Base-by-base conservation (phyloP, 192 early-diverging fungal genomes). In the Rhizophagus prolifer region DNA sequence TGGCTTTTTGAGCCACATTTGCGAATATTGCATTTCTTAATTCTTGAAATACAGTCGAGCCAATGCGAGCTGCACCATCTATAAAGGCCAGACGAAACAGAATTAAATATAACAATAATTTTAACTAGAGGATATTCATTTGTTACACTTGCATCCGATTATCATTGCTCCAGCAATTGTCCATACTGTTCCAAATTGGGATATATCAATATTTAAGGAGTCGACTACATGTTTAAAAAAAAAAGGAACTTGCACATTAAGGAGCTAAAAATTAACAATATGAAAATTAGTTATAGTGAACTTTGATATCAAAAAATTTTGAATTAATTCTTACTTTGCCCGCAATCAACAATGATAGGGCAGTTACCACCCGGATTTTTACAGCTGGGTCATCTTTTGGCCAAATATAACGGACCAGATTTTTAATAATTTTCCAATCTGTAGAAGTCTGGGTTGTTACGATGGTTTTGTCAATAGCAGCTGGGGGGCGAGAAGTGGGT, bases 161-260 rank as follows among this genome's bases (percentile, higher is more conserved):
- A 99, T 89, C 78, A 93, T 90, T n/a, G 96, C 92, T n/a, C 95
- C 96, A 30, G 91, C 94, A 16, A 97, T 87, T 7, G 92, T 90
- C 63, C 91, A 79, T 58, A 96, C 82, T 8, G 91, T 91, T 16
- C 86, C 85, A 34, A 90, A 86, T 19, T 85, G 85, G 12, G 90
- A 54, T 34, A 91, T 85, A 38, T 91, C 86, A 61, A 89, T 74
- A 76, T 92, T 95, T 44, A 99, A 85, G 26, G 88, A 88, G 76
- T 99, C 97, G 41, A 99, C 90, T 46, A 94, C 89, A 68, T 93
- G 81, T 83, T 98, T 99, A 87, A 99, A 99, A 76, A 94, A 90
- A 63, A 97, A 92, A 0, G 98, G 98, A 44, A 99, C 95, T 79
- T 94, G 94, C 0, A 99, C 95, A 75, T 95, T 98, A 38, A 98